Evolutionary conservation across 345 rosid species (phyloP), one percentile per base, ranked within the genome.

Genomic region (Psidium guajava): DNA sequence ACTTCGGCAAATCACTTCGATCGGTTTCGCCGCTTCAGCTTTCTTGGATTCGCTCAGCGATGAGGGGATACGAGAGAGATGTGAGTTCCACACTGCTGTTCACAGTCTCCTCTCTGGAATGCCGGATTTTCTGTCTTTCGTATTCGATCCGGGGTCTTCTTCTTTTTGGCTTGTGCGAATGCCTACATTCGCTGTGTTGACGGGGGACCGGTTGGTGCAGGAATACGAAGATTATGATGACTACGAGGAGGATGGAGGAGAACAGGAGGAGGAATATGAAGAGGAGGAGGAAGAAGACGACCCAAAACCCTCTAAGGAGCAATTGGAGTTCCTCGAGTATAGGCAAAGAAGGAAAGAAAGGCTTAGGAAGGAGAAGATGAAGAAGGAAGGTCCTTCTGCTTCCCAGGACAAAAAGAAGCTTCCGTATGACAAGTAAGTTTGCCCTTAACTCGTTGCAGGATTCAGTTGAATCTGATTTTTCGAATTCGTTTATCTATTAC

Each of bases 331-430:
- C 88, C 98, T 98, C 82, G 95, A 88, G 56, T 88, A 92, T 49
- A 94, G 99, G 61, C 92, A 91, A 85, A 88, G 87, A 86, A 80
- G 93, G 69, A 98, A 98, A 87, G 98, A 95, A 74, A 86, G 88
- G 21, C 89, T 92, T 42, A 91, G 96, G 86, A 91, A 90, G 89
- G 90, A 89, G 40, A 84, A 86, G 40, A 84, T 86, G 88, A 91
- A 92, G 59, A 93, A 87, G 88, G 95, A 90, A 85, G 87, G 50
- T 54, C 88, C 88, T 58, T 80, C 92, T 36, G 86, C 87, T 85
- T 89, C 92, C 75, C 92, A 86, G 74, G 92, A 91, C 53, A 91
- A 87, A 81, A 90, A 80, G 87, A 93, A 85, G 83, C 85, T 87
- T 85, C 94, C 96, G 36, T 89, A 86, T 56, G 92, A 96, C 87